A percentile compares a stretch with the other conserved stretches of the same genome.
Evolutionary conservation across 2,329 filamentous ascomycete species (phyloP).

Genomic region (Fusarium staphyleae): DNA sequence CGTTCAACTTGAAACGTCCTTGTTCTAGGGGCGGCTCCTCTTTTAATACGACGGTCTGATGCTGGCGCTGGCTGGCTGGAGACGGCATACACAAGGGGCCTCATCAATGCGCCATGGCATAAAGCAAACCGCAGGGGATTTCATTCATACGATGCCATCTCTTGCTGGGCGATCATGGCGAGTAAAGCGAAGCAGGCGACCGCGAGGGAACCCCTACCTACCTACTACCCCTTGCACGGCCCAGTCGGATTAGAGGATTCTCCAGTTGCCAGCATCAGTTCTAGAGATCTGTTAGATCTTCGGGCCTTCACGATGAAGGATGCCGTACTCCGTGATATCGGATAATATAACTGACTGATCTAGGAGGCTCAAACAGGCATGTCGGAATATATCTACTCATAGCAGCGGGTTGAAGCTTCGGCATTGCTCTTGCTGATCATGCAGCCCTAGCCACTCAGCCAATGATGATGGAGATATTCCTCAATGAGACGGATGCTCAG

Average conservation of each 20-base stretch:
- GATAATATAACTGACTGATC: constrained; percentile 11
- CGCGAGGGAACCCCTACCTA: constrained; percentile 5
- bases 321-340: constrained; percentile 2
- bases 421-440: constrained; percentile 13
- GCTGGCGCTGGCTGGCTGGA: not conserved
- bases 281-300: constrained; percentile 16
- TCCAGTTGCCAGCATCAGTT: constrained; percentile 1
- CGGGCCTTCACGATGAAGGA: constrained; percentile 20
- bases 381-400: constrained; percentile 22
- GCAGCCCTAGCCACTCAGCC: constrained; percentile 10
- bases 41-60: constrained; percentile 31
- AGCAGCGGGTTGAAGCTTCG: not conserved
- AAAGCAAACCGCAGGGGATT: constrained; percentile 6
- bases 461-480: constrained; percentile 7
- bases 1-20: constrained; percentile 37
- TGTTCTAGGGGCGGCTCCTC: constrained; percentile 25
- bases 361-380: constrained; percentile 11
- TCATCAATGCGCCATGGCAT: constrained; percentile 6
- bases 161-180: not conserved
- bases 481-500: constrained; percentile 1
- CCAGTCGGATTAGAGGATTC: constrained; percentile 1
- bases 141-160: constrained; percentile 8
- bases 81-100: constrained; percentile 7
- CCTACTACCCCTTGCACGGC: constrained; percentile 4
- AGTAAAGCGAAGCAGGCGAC: constrained; percentile 7